phyloP scores from a whole-genome alignment of 192 early-diverging fungal species.

The Linnemannia hyalina region DNA sequence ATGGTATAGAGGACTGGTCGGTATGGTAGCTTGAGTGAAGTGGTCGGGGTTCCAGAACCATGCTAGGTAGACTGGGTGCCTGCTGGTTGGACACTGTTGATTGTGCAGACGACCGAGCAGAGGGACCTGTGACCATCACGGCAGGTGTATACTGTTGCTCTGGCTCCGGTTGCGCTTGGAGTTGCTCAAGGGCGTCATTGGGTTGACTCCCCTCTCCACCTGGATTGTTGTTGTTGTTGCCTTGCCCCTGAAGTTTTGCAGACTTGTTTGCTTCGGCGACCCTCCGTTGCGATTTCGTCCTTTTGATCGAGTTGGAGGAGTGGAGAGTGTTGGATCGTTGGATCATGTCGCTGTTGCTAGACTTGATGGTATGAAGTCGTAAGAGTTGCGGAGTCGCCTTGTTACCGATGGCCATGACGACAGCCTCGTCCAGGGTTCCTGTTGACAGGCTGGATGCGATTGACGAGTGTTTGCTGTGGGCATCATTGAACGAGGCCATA shows the following conservation, averaged over 20 bases:
- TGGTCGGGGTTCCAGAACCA: conserved; percentile 44
- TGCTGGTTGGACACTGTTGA: conserved; percentile 13
- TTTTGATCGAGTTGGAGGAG: conserved; percentile 41
- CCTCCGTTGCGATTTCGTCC: conserved; percentile 26
- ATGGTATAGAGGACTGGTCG: not conserved
- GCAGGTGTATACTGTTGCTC: conserved; percentile 26
- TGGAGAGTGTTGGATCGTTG: conserved; percentile 44
- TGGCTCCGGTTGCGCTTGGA: not conserved
- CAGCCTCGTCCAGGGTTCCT: conserved; percentile 35
- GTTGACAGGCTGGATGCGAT: conserved; percentile 38
- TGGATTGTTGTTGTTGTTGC: not conserved
- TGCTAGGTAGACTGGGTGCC: conserved; percentile 7
- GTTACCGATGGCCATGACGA: conserved; percentile 24
- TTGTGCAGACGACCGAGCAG: conserved; percentile 49
- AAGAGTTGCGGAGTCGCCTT: conserved; percentile 38
- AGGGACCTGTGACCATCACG: conserved; percentile 46
- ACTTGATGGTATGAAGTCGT: conserved; percentile 30
- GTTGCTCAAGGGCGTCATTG: not conserved
- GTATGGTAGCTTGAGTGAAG: conserved; percentile 17
- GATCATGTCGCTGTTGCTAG: conserved; percentile 31
- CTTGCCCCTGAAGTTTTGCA: not conserved
- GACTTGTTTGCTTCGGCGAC: not conserved
- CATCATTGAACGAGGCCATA: conserved; percentile 10
- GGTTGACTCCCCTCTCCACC: not conserved
- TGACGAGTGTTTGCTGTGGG: conserved; percentile 31